phyloP scores from a whole-genome alignment of 768 basidiomycete species.

The Termitomyces titanicus region DNA sequence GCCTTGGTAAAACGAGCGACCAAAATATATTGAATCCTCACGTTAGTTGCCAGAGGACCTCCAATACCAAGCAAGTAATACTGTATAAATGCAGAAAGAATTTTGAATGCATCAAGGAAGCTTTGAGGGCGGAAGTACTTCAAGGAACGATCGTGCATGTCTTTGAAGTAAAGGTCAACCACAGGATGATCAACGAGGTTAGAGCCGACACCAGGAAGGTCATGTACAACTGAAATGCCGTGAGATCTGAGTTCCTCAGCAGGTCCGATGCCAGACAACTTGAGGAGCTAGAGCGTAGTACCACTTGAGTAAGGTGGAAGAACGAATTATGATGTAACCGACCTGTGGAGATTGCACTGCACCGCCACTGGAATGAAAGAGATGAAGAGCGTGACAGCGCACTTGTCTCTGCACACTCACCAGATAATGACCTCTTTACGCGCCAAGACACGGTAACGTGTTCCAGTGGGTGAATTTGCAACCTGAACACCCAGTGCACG shows the following conservation, averaged over 20 bases:
- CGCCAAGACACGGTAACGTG: conserved; percentile 42
- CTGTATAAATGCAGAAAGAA: conserved; percentile 30
- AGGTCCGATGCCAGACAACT: conserved; percentile 79
- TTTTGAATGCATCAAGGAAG: conserved; percentile 22
- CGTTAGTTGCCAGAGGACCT: conserved; percentile 55
- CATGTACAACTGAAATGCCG: conserved; percentile 51
- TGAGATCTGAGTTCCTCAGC: conserved; percentile 48
- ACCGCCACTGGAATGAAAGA: conserved; percentile 39
- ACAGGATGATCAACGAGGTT: conserved; percentile 70
- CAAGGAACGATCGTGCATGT: conserved; percentile 42
- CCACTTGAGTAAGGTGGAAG: neutral
- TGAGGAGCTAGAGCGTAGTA: conserved; percentile 44
- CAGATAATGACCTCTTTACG: conserved; percentile 59
- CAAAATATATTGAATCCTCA: conserved; percentile 20
- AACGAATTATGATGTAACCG: conserved; percentile 2
- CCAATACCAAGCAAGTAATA: conserved; percentile 39
- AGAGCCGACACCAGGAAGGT: conserved; percentile 72
- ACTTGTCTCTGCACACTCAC: conserved; percentile 33
- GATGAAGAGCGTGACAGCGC: neutral
- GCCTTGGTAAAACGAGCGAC: conserved; percentile 20
- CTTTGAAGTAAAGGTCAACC: conserved; percentile 48
- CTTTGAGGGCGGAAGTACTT: conserved; percentile 32
- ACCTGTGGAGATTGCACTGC: conserved; percentile 59
- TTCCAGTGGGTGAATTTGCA: conserved; percentile 30
- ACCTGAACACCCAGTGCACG: conserved; percentile 65